These are phyloP conservation scores for Mycena floridula DNA, from an alignment of 768 basidiomycete species.

Conservation along the genomic window DNA sequence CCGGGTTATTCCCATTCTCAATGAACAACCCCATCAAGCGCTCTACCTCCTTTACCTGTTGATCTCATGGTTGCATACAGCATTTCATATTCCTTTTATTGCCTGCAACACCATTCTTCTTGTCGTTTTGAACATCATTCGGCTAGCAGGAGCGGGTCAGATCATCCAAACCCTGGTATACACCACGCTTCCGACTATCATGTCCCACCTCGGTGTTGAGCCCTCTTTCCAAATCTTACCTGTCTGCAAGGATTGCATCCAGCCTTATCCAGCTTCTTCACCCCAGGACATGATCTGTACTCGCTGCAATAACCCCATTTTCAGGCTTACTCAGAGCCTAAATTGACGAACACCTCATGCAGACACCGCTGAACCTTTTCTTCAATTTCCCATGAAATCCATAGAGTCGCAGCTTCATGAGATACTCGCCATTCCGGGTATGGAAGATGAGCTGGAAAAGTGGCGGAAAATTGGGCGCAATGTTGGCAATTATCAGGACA, in stretches of 20 bases:
- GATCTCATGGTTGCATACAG: constrained; percentile 11
- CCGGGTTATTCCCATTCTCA: too few relatives aligned
- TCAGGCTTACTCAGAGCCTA: not conserved
- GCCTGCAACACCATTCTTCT: constrained; percentile 12
- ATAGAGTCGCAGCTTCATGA: constrained; percentile 2
- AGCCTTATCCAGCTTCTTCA: constrained; percentile 5
- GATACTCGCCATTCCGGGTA: not conserved
- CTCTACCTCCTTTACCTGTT: constrained; percentile 8
- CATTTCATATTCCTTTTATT: constrained; percentile 10
- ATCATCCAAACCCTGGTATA: constrained; percentile 3
- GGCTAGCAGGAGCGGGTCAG: not conserved
- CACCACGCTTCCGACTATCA: constrained; percentile 10
- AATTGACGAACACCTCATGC: not conserved
- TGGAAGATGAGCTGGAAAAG: not conserved
- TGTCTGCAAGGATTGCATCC: constrained; percentile 8
- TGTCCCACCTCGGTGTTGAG: constrained; percentile 4
- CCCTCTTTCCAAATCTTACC: constrained; percentile 5
- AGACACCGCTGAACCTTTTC: not conserved
- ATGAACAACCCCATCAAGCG: not conserved
- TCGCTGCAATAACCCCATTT: not conserved
- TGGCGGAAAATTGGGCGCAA: not conserved
- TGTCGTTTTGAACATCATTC: constrained; percentile 2
- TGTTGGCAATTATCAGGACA: not conserved
- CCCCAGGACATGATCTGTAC: not conserved
- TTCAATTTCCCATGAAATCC: constrained; percentile 5